Evolutionary conservation across 1,284 basidiomycete species (phyloP), one percentile per base, ranked within the genome.

Genomic region (Rugosomyces carneus): DNA sequence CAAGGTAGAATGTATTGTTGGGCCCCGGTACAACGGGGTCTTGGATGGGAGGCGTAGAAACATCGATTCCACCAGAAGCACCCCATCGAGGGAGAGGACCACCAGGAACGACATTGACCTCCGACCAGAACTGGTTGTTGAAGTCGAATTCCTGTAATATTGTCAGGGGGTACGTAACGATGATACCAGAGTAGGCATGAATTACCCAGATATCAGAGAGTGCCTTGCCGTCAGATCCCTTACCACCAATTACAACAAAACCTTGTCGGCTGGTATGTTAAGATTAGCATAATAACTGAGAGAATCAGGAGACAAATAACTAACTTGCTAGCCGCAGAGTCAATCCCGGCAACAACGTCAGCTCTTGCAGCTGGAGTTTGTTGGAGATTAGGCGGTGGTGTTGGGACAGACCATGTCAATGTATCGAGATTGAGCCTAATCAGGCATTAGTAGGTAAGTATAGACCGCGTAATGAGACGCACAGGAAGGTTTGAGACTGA

Each of bases 321-420:
- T 54, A 49, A 86, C 85, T 87, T 84, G 81, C 80, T 89, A 11
- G 84, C 82, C 42, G 84, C 86, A 53, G 75, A 76, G 65, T 89
- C 86, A 37, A 69, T 64, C 6, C 82, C 87, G 40, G 73, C 67
- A 27, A 85, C 59, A 26, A 80, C 76, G 27, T 73, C 73, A 61
- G 75, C 80, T 56, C 87, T 70, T n/a, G 82, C 70, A 13, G 81
- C 67, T 11, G 87, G 86, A 7, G 63, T 59, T 0, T 57, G 56
- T 20, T 60, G 52, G 5, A 81, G 70, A 59, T 65, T 69, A 15
- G 60, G 15, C 11, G 80, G 76, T 24, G 81, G 69, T 2, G 57
- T 55, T 7, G 84, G 82, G 11, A 58, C 60, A n/a, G 69, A 67
- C 87, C 87, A 89, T 11, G 64, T 64, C 38, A 84, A 64, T 24